These are phyloP conservation scores for Scheffersomyces illinoinensis DNA, from an alignment of 1,139 yeast genomes.

Conservation along the genomic window DNA sequence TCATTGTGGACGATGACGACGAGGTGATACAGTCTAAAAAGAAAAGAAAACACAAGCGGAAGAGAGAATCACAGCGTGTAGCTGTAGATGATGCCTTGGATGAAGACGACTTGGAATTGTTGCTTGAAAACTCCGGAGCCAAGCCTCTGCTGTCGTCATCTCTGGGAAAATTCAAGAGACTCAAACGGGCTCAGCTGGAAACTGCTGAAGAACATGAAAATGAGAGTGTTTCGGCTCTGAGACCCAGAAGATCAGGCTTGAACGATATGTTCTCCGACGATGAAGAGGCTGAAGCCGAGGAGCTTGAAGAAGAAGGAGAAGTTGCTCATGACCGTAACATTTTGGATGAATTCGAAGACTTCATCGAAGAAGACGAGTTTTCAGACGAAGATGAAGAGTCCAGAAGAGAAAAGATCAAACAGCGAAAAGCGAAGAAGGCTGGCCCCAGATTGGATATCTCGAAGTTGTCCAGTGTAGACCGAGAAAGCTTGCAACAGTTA, in stretches of 20 bases:
- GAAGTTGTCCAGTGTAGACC: slow-evolving; percentile 76
- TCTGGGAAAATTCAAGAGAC: slow-evolving; percentile 66
- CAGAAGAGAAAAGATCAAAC: slow-evolving; percentile 32
- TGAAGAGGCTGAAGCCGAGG: slow-evolving; percentile 53
- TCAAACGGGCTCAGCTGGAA: slow-evolving; percentile 65
- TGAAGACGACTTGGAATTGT: slow-evolving; percentile 90
- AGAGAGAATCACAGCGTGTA: slow-evolving; percentile 31
- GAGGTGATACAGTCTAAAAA: slow-evolving; percentile 33
- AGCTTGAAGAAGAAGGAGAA: slow-evolving; percentile 31
- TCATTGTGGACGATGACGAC: slow-evolving; percentile 90
- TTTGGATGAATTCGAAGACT: slow-evolving; percentile 90
- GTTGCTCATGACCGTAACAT: slow-evolving; percentile 40
- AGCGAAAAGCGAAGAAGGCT: slow-evolving; percentile 41
- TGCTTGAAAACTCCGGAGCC: slow-evolving; percentile 88
- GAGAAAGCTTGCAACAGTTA: slow-evolving; percentile 89
- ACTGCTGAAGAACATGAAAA: slow-evolving; percentile 26
- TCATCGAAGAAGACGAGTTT: slow-evolving; percentile 94
- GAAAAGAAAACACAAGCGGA: slow-evolving; percentile 40
- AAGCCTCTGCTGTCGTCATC: slow-evolving; percentile 33
- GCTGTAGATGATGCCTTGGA: slow-evolving; percentile 68
- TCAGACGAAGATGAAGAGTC: slow-evolving; percentile 84
- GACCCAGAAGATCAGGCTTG: slow-evolving; percentile 40
- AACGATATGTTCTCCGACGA: slow-evolving; percentile 87
- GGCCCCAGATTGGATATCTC: slow-evolving; percentile 52
- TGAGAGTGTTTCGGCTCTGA: slow-evolving; percentile 11